These are phyloP conservation scores for Ustilago hordei DNA, from an alignment of 1,284 basidiomycete species.

Conservation along the genomic window DNA sequence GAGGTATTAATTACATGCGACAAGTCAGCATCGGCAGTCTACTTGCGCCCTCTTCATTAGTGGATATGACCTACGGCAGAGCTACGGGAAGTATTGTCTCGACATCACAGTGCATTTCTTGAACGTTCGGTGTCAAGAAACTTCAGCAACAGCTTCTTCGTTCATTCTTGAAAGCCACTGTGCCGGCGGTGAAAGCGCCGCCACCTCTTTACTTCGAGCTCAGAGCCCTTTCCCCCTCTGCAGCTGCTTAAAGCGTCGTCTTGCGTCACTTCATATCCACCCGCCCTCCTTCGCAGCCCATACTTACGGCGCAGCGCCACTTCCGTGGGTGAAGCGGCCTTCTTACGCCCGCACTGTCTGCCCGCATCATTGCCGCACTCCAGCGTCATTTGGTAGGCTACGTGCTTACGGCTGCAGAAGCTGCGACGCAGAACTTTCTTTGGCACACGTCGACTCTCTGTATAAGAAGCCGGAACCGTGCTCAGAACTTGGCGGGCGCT, in stretches of 20 bases:
- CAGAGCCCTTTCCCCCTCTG: background rate
- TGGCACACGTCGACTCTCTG: background rate
- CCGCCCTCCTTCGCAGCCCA: slow-evolving; percentile 9
- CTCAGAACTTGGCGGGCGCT: background rate
- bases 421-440: background rate
- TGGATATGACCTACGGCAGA: background rate
- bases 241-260: slow-evolving; percentile 12
- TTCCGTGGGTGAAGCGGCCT: slow-evolving; percentile 9
- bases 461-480: slow-evolving; percentile 6
- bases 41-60: slow-evolving; percentile 24
- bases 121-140: background rate
- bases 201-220: background rate
- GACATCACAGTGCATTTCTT: slow-evolving; percentile 23
- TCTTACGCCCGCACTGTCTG: background rate
- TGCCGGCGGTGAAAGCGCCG: background rate
- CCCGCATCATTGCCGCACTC: slow-evolving; percentile 3
- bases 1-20: background rate
- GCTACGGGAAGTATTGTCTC: background rate
- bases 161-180: background rate
- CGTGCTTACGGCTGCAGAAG: slow-evolving; percentile 1
- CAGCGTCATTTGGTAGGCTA: slow-evolving; percentile 6
- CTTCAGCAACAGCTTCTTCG: background rate
- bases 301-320: background rate
- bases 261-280: slow-evolving; percentile 25
- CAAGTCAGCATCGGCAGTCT: slow-evolving; percentile 8